Percentiles rank a stretch among this genome's conserved stretches.
These are phyloP conservation scores for Paraphoma sp. DNA, from an alignment of 2,329 filamentous ascomycete genomes.

Conservation along the genomic window DNA sequence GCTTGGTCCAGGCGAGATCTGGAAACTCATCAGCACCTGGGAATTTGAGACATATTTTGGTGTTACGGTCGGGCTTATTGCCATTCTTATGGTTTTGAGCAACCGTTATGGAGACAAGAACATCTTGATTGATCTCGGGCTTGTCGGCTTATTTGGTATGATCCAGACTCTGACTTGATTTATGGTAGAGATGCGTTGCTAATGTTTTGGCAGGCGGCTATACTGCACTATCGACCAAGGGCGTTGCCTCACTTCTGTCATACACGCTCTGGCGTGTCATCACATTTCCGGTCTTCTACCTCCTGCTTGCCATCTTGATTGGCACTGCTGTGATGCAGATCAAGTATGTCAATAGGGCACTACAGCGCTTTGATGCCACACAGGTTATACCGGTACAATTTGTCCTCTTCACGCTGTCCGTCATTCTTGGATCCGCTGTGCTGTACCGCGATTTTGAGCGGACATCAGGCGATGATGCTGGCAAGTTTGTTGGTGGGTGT, in stretches of 20 bases:
- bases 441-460: slow-evolving; percentile 95
- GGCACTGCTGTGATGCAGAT: slow-evolving; percentile 94
- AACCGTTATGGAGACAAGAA: slow-evolving; percentile 82
- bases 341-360: slow-evolving; percentile 87
- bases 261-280: slow-evolving; percentile 89
- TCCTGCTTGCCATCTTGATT: slow-evolving; percentile 78
- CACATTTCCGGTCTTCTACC: slow-evolving; percentile 89
- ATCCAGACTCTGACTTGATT: neutral
- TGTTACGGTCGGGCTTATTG: slow-evolving; percentile 76
- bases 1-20: slow-evolving; percentile 88
- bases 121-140: slow-evolving; percentile 88
- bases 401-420: slow-evolving; percentile 92
- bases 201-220: slow-evolving; percentile 70
- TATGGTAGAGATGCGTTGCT: slow-evolving; percentile 11
- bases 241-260: slow-evolving; percentile 92
- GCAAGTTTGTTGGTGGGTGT: slow-evolving; percentile 90
- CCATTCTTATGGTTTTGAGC: slow-evolving; percentile 80
- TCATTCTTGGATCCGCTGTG: slow-evolving; percentile 92
- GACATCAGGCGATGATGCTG: slow-evolving; percentile 73
- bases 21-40: slow-evolving; percentile 83
- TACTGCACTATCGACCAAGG: slow-evolving; percentile 95
- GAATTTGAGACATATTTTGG: slow-evolving; percentile 91
- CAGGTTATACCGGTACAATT: slow-evolving; percentile 98
- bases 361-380: slow-evolving; percentile 95
- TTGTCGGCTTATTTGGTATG: slow-evolving; percentile 90